Conservation (phyloP, 2,329 filamentous ascomycete species). For the Emmonsia crescens region DNA sequence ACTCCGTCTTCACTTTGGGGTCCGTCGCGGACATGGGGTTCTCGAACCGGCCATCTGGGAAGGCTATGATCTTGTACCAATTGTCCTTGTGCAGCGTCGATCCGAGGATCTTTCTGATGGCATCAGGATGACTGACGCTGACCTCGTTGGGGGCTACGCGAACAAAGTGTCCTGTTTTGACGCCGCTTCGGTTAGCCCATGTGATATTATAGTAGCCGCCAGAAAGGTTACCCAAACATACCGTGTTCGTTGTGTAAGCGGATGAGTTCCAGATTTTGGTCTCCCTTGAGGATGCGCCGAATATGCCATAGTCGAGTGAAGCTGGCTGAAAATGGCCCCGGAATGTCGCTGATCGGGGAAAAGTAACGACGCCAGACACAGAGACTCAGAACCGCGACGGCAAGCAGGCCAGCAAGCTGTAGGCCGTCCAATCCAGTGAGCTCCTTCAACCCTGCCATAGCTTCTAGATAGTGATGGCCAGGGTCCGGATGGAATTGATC, state of each 20-base stretch:
- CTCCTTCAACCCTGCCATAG: conserved; percentile 1
- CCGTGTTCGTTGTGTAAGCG: conserved; percentile 32
- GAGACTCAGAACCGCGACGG: not conserved
- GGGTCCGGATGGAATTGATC: not conserved
- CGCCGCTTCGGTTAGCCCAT: not conserved
- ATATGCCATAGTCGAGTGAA: conserved; percentile 34
- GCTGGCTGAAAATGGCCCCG: conserved; percentile 33
- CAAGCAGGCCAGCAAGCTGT: not conserved
- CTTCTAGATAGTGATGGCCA: not conserved
- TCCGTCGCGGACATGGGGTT: conserved; percentile 32
- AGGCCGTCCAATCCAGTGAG: not conserved
- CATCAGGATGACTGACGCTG: conserved; percentile 35
- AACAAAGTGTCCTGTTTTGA: conserved; percentile 29
- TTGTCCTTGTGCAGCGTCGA: conserved; percentile 24
- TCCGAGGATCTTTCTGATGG: conserved; percentile 27
- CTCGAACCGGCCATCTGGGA: conserved; percentile 33
- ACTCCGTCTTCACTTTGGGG: conserved; percentile 25
- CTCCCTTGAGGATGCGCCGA: conserved; percentile 27
- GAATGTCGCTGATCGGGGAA: conserved; percentile 31
- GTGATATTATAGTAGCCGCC: not conserved
- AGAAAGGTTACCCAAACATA: conserved; percentile 10
- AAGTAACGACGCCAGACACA: conserved; percentile 34
- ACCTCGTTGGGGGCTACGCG: conserved; percentile 37
- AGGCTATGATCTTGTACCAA: conserved; percentile 27
- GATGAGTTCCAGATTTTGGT: conserved; percentile 29